These are phyloP conservation scores for Quercus wislizeni DNA, from an alignment of 306 rosid genomes.

Conservation along the genomic window DNA sequence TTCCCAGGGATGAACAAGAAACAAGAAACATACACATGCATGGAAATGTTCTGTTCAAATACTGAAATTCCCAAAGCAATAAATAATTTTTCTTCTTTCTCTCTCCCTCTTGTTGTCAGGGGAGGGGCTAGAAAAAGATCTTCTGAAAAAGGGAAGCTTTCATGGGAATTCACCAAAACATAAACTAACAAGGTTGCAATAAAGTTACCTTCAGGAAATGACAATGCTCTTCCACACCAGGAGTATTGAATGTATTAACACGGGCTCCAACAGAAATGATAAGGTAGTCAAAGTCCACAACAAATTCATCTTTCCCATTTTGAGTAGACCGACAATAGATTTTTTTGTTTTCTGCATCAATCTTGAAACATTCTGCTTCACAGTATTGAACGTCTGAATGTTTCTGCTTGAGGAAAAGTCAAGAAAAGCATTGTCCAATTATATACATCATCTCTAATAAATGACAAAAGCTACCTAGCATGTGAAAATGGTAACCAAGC, in stretches of 20 bases:
- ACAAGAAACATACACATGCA: background rate
- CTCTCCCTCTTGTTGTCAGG: background rate
- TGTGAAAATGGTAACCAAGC: background rate
- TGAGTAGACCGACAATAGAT: slow-evolving; percentile 64
- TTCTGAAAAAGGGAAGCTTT: background rate
- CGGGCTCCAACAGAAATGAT: slow-evolving; percentile 76
- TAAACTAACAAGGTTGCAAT: slow-evolving; percentile 1
- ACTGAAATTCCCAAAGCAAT: slow-evolving; percentile 1
- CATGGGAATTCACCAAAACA: background rate
- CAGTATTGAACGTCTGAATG: slow-evolving; percentile 48
- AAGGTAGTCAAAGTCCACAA: slow-evolving; percentile 77
- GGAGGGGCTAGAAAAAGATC: background rate
- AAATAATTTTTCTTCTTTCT: background rate
- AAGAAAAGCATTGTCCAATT: slow-evolving; percentile 8
- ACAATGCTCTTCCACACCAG: slow-evolving; percentile 91
- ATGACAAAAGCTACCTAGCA: background rate
- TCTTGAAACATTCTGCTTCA: slow-evolving; percentile 88
- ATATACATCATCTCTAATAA: background rate
- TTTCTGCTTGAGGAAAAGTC: slow-evolving; percentile 52
- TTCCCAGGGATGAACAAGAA: slow-evolving; percentile 15
- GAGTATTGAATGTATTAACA: slow-evolving; percentile 96
- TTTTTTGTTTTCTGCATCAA: slow-evolving; percentile 84
- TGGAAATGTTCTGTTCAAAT: background rate
- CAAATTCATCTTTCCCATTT: slow-evolving; percentile 65
- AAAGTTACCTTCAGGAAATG: slow-evolving; percentile 81